These are phyloP conservation scores for Plasmopara halstedii DNA, from an alignment of 352 stramenopile genomes.

Conservation along the genomic window DNA sequence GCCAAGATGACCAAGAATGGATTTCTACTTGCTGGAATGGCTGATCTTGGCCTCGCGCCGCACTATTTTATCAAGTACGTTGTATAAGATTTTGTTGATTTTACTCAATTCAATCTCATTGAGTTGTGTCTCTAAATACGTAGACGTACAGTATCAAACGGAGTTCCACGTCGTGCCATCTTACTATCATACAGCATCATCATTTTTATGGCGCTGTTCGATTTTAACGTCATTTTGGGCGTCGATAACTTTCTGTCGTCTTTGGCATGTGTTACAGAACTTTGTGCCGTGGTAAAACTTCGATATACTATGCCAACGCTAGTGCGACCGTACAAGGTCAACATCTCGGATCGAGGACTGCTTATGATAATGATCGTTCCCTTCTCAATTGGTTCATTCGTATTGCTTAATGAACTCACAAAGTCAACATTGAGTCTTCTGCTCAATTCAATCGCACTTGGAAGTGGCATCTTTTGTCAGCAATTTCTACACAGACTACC, in stretches of 20 bases:
- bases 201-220: constrained; percentile 81
- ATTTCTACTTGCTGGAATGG: constrained; percentile 85
- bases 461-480: constrained; percentile 45
- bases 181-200: constrained; percentile 86
- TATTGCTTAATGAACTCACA: constrained; percentile 60
- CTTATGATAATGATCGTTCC: constrained; percentile 36
- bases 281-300: constrained; percentile 86
- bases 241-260: constrained; percentile 93
- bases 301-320: constrained; percentile 67
- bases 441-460: constrained; percentile 46
- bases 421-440: constrained; percentile 45
- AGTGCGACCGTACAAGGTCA: constrained; percentile 71
- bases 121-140: constrained; percentile 7
- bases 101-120: constrained; percentile 1
- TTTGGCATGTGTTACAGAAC: constrained; percentile 85
- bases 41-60: constrained; percentile 85
- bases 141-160: constrained; percentile 46
- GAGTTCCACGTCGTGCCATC: constrained; percentile 50
- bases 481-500: constrained; percentile 38
- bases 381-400: constrained; percentile 50
- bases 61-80: constrained; percentile 81
- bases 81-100: not conserved
- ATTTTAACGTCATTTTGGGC: constrained; percentile 85
- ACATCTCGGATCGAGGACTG: constrained; percentile 46
- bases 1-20: constrained; percentile 92